Conservation (phyloP, 2,329 filamentous ascomycete genomes). For the Aspergillus sp. region DNA sequence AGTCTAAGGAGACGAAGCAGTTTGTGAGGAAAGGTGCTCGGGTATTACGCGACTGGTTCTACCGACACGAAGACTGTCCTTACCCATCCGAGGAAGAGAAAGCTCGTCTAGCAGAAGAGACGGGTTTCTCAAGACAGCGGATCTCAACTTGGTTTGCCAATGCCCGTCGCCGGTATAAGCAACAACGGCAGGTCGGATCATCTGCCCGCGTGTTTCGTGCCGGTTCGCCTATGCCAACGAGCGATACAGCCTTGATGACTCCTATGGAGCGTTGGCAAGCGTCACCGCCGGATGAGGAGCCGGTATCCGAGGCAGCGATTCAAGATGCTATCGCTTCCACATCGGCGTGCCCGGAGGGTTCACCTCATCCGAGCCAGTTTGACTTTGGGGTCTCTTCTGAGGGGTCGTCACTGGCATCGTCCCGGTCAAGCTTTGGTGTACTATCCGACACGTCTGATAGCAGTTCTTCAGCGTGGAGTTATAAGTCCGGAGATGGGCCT, state of each 20-base stretch:
- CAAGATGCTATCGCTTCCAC: slow-evolving; percentile 38
- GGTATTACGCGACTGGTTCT: slow-evolving; percentile 53
- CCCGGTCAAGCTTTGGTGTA: slow-evolving; percentile 36
- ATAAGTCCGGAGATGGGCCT: slow-evolving; percentile 32
- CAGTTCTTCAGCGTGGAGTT: slow-evolving; percentile 40
- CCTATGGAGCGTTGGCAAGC: slow-evolving; percentile 53
- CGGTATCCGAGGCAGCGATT: slow-evolving; percentile 46
- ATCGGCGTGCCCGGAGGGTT: not conserved
- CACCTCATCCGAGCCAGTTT: slow-evolving; percentile 7
- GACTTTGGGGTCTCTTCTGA: slow-evolving; percentile 29
- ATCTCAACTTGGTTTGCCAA: slow-evolving; percentile 59
- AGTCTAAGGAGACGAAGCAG: slow-evolving; percentile 38
- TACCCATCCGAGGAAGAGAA: slow-evolving; percentile 57
- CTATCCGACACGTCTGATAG: slow-evolving; percentile 38
- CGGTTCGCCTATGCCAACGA: slow-evolving; percentile 51
- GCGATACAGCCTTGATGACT: slow-evolving; percentile 44
- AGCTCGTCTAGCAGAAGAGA: slow-evolving; percentile 43
- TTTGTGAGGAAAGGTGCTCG: slow-evolving; percentile 53
- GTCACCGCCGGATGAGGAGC: slow-evolving; percentile 54
- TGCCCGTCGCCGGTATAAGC: slow-evolving; percentile 53
- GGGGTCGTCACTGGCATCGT: slow-evolving; percentile 34
- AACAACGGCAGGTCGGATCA: slow-evolving; percentile 32
- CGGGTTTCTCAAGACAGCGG: slow-evolving; percentile 52
- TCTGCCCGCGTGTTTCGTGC: slow-evolving; percentile 38
- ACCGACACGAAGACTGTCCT: slow-evolving; percentile 51